Percentiles rank a stretch among this genome's conserved stretches.
Conservation (phyloP, 2,329 filamentous ascomycete genomes). For the Ascocoryne sarcoides region DNA sequence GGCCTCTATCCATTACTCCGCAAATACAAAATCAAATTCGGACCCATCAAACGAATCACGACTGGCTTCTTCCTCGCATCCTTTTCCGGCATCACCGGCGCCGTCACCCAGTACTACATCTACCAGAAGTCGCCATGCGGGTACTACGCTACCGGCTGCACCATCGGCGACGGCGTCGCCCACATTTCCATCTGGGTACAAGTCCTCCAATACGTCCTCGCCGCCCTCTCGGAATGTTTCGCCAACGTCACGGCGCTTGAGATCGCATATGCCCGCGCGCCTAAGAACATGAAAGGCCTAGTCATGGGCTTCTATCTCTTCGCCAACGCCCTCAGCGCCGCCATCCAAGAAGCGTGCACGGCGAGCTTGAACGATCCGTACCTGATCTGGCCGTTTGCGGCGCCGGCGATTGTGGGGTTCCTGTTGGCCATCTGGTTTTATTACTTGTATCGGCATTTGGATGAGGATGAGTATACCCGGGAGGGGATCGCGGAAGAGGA, state of each 20-base stretch:
- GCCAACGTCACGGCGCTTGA: slow-evolving; percentile 55
- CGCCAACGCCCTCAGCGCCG: slow-evolving; percentile 49
- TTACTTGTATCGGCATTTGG: slow-evolving; percentile 54
- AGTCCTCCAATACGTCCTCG: slow-evolving; percentile 34
- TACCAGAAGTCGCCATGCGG: slow-evolving; percentile 56
- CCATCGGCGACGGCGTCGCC: slow-evolving; percentile 12
- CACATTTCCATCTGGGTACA: slow-evolving; percentile 25
- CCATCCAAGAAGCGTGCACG: slow-evolving; percentile 13
- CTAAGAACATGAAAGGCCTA: slow-evolving; percentile 69
- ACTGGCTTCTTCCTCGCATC: slow-evolving; percentile 58
- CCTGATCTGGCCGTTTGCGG: slow-evolving; percentile 62
- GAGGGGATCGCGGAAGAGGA: no score
- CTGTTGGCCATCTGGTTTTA: slow-evolving; percentile 57
- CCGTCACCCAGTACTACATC: slow-evolving; percentile 51
- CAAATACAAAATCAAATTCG: slow-evolving; percentile 54
- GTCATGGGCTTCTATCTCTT: slow-evolving; percentile 62
- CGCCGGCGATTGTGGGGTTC: slow-evolving; percentile 53
- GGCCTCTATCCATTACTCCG: slow-evolving; percentile 61
- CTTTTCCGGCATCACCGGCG: slow-evolving; percentile 47
- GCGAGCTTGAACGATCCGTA: slow-evolving; percentile 45
- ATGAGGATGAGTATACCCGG: slow-evolving; percentile 57
- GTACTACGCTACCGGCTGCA: slow-evolving; percentile 24
- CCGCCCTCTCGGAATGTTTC: slow-evolving; percentile 48
- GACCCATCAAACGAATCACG: slow-evolving; percentile 66
- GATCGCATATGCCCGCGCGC: slow-evolving; percentile 69